These are phyloP conservation scores for Rhodomyrtus psidioides DNA, from an alignment of 441 rosid species.

Conservation along the genomic window DNA sequence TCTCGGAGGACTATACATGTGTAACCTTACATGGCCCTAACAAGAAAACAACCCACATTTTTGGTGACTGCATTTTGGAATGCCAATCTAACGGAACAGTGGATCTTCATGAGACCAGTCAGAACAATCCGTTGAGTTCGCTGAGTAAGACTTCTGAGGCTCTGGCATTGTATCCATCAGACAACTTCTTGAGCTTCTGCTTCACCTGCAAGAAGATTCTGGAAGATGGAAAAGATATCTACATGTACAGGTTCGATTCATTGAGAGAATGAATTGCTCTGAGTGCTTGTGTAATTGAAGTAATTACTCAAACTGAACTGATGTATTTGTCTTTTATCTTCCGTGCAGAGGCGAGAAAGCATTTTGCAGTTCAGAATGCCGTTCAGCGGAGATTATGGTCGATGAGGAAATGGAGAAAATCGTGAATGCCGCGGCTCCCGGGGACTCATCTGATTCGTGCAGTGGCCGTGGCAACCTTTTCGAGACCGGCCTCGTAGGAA, in stretches of 20 bases:
- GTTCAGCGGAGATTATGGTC: neutral
- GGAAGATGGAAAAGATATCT: slow-evolving; percentile 9
- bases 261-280: neutral
- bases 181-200: slow-evolving; percentile 4
- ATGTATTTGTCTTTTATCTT: neutral
- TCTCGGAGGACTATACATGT: slow-evolving; percentile 9
- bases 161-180: neutral
- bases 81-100: neutral
- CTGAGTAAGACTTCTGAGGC: neutral
- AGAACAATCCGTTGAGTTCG: neutral
- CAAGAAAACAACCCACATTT: slow-evolving; percentile 1
- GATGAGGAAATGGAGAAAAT: neutral
- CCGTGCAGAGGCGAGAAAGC: neutral
- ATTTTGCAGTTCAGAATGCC: neutral
- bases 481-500: neutral
- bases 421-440: neutral
- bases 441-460: neutral
- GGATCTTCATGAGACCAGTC: neutral
- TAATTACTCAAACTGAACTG: neutral
- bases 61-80: slow-evolving; percentile 4
- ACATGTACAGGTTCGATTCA: neutral
- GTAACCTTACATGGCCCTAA: slow-evolving; percentile 4
- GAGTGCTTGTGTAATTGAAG: neutral
- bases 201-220: neutral
- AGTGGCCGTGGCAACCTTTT: neutral